Evolutionary conservation across 768 basidiomycete genomes (phyloP).

Genomic region (Mycena amicta): DNA sequence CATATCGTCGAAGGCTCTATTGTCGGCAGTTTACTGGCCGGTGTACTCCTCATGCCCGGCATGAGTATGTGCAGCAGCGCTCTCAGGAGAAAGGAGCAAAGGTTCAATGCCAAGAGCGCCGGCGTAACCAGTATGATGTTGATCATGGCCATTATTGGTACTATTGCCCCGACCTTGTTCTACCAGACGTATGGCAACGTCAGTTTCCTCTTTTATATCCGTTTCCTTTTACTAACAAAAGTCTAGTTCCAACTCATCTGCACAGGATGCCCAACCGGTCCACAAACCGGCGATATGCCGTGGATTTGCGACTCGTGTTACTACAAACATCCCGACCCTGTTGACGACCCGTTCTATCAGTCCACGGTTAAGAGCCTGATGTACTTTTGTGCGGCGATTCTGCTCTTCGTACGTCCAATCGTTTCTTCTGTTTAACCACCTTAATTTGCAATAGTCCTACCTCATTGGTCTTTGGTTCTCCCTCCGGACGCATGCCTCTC

Average conservation of each 20-base stretch:
- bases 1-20: constrained; percentile 96
- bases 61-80: constrained; percentile 94
- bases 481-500: constrained; percentile 93
- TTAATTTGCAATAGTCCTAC: constrained; percentile 68
- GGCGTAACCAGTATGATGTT: constrained; percentile 99
- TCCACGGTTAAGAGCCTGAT: constrained; percentile 92
- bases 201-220: constrained; percentile 36
- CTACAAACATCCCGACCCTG: constrained; percentile 93
- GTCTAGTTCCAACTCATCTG: constrained; percentile 86
- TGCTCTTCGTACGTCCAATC: constrained; percentile 74
- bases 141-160: constrained; percentile 99
- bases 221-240: constrained; percentile 1
- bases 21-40: constrained; percentile 92
- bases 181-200: constrained; percentile 98
- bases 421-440: constrained; percentile 10
- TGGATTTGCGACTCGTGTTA: constrained; percentile 94
- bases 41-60: constrained; percentile 96
- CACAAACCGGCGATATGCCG: constrained; percentile 45
- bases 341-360: constrained; percentile 94
- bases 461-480: constrained; percentile 98
- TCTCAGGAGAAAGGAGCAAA: constrained; percentile 88
- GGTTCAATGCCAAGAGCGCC: constrained; percentile 98
- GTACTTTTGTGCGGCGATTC: constrained; percentile 92
- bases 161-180: constrained; percentile 91
- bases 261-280: constrained; percentile 67